Evolutionary conservation across 768 basidiomycete species (phyloP).

Genomic region (Exsudoporus frostii): DNA sequence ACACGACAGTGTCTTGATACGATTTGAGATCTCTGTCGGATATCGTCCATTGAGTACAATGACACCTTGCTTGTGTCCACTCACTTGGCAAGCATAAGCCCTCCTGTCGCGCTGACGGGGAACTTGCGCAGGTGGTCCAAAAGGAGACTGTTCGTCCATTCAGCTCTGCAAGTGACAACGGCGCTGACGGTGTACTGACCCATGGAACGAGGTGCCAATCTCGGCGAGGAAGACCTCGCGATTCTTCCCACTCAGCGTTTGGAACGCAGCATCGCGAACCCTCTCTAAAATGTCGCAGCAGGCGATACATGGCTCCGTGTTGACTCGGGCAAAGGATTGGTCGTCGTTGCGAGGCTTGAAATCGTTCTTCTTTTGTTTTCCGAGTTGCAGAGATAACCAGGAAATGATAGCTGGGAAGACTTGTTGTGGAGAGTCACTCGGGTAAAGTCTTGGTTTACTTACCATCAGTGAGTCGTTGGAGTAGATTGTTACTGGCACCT

Average conservation of each 20-base stretch:
- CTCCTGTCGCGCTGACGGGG: slow-evolving; percentile 94
- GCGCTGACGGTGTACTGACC: slow-evolving; percentile 39
- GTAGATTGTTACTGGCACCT: slow-evolving; percentile 70
- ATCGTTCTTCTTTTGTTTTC: slow-evolving; percentile 93
- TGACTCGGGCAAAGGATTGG: slow-evolving; percentile 87
- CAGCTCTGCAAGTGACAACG: slow-evolving; percentile 4
- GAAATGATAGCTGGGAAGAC: slow-evolving; percentile 55
- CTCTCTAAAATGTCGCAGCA: slow-evolving; percentile 85
- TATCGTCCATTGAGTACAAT: neutral
- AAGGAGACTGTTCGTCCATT: slow-evolving; percentile 55
- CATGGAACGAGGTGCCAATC: slow-evolving; percentile 91
- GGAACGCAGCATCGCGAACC: slow-evolving; percentile 70
- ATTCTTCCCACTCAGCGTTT: slow-evolving; percentile 88
- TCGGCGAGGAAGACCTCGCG: slow-evolving; percentile 89
- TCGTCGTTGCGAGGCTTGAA: slow-evolving; percentile 98
- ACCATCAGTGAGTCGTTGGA: slow-evolving; percentile 85
- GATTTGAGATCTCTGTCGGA: slow-evolving; percentile 82
- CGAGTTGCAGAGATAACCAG: slow-evolving; percentile 73
- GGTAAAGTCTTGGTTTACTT: slow-evolving; percentile 24
- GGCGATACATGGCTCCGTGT: slow-evolving; percentile 86
- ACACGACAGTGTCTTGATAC: slow-evolving; percentile 86
- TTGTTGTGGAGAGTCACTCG: neutral
- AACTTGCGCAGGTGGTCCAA: slow-evolving; percentile 96
- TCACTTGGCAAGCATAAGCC: slow-evolving; percentile 96
- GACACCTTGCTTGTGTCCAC: slow-evolving; percentile 25